Conservation (phyloP, 768 basidiomycete genomes). For the Lentinula lateritia region DNA sequence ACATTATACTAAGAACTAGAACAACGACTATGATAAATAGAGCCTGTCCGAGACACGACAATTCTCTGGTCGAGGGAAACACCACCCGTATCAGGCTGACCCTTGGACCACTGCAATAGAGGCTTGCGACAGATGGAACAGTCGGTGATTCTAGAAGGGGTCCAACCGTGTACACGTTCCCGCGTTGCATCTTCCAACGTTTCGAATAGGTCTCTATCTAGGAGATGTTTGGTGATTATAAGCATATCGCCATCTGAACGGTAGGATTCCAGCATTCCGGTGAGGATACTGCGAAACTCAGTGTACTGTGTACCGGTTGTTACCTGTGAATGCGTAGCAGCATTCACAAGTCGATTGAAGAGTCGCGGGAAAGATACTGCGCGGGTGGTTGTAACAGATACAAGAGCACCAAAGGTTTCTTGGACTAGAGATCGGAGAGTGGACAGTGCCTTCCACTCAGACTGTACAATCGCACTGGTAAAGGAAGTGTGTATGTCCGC, state of each 20-base stretch:
- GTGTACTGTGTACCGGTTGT: slow-evolving; percentile 69
- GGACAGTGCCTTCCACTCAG: slow-evolving; percentile 33
- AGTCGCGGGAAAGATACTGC: slow-evolving; percentile 86
- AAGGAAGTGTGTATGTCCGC: slow-evolving; percentile 12
- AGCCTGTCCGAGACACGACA: slow-evolving; percentile 53
- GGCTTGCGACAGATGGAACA: slow-evolving; percentile 53
- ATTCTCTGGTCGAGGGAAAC: slow-evolving; percentile 17
- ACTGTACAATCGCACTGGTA: slow-evolving; percentile 13
- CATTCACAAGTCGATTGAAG: slow-evolving; percentile 87
- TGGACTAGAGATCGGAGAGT: slow-evolving; percentile 73
- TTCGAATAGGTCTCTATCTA: slow-evolving; percentile 79
- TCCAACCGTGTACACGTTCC: slow-evolving; percentile 62
- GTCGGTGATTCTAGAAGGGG: slow-evolving; percentile 31
- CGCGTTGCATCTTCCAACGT: slow-evolving; percentile 54
- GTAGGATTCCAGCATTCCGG: slow-evolving; percentile 95
- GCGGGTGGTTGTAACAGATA: slow-evolving; percentile 76
- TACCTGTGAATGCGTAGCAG: slow-evolving; percentile 43
- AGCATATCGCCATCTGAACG: slow-evolving; percentile 89
- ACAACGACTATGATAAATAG: slow-evolving; percentile 42
- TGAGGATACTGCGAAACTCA: slow-evolving; percentile 87
- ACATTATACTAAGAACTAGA: neutral
- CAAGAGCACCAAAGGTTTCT: slow-evolving; percentile 75
- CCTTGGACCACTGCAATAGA: slow-evolving; percentile 21
- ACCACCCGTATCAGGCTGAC: neutral
- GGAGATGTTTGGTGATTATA: slow-evolving; percentile 72